Evolutionary conservation across 257 asterid species (phyloP), one percentile per base, ranked within the genome.

Genomic region (Gardenia jasminoides): DNA sequence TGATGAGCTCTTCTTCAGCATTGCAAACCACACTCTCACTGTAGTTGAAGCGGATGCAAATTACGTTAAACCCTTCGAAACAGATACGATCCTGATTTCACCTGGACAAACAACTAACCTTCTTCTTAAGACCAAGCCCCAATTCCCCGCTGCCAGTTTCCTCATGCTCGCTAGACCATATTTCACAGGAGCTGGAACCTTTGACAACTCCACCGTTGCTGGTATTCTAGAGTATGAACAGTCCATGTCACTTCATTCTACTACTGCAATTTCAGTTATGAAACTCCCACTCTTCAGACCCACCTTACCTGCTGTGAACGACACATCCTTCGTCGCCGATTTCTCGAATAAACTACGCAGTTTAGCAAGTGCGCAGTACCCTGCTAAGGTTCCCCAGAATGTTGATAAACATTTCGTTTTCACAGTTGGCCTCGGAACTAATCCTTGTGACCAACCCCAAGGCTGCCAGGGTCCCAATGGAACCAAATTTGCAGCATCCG

Each of bases 381-480:
- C 96, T 1, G 92, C 91, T 1, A 91, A 85, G 7, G 92, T 91
- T 39, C 96, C 96, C 19, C 81, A 39, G 44, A 83, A 76, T 0
- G 13, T 89, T 5, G 88, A 88, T 19, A 86, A 67, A 71, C 85
- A 50, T 1, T 88, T 88, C 52, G 59, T 85, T 46, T 91, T 91
- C 89, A 89, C 96, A 0, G 76, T 88, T 1, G 89, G 92, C 3
- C 82, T 91, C 0, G 92, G 96, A 44, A 86, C 93, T 22, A 86
- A n/a, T 17, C 92, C 95, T 0, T 89, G 93, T 75, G 91, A 80
- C 54, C 84, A 82, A 54, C 82, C 78, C 84, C 70, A 76, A 46
- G 82, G 88, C 16, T 90, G 95, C 48, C 90, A 88, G 78, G 93
- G 95, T 1, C 95, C 95, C 8, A 88, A 90, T 28, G 91, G 85